Evolutionary conservation across 139 green algal genomes (phyloP).

Genomic region (Chlamydomonas sphaeroides): DNA sequence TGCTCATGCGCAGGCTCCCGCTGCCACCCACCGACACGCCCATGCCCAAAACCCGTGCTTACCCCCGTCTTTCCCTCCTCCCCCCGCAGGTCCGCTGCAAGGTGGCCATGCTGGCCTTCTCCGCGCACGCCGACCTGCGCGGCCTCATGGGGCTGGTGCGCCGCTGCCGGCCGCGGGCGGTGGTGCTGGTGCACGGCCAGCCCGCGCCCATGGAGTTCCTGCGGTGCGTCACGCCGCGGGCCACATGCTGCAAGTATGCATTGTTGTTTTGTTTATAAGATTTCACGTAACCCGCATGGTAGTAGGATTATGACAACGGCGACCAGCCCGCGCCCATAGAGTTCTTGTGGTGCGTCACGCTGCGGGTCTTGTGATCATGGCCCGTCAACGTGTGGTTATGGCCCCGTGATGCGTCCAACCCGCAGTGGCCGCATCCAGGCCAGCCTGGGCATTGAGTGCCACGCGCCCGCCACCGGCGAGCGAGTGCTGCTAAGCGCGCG

Average conservation of each 20-base stretch:
- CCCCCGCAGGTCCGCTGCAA: conserved; percentile 3
- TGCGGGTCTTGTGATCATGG: too few relatives aligned
- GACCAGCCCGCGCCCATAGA: conserved; percentile 75
- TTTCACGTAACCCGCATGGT: too few relatives aligned
- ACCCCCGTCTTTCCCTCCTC: background rate
- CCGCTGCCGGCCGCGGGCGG: conserved; percentile 55
- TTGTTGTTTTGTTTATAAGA: too few relatives aligned
- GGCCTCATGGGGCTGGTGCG: conserved; percentile 74
- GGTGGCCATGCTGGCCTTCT: conserved; percentile 73
- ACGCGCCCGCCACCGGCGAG: conserved; percentile 26
- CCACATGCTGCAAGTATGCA: too few relatives aligned
- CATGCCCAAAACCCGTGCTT: background rate
- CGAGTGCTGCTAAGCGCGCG: conserved; percentile 2
- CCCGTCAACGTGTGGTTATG: too few relatives aligned
- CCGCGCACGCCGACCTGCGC: conserved; percentile 74
- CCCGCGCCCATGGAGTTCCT: conserved; percentile 75
- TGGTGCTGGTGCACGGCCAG: conserved; percentile 84
- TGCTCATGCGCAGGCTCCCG: too few relatives aligned
- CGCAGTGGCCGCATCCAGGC: conserved; percentile 17
- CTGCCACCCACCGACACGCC: too few relatives aligned
- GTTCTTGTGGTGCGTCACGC: conserved; percentile 63
- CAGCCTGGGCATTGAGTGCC: conserved; percentile 24
- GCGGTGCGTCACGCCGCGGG: too few relatives aligned
- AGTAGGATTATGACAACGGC: too few relatives aligned
- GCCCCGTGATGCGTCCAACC: background rate